Percentiles rank a stretch among this genome's conserved stretches.
Evolutionary conservation across 805 yeast genomes (phyloP).

Genomic region (Lipomyces chichibuensis): DNA sequence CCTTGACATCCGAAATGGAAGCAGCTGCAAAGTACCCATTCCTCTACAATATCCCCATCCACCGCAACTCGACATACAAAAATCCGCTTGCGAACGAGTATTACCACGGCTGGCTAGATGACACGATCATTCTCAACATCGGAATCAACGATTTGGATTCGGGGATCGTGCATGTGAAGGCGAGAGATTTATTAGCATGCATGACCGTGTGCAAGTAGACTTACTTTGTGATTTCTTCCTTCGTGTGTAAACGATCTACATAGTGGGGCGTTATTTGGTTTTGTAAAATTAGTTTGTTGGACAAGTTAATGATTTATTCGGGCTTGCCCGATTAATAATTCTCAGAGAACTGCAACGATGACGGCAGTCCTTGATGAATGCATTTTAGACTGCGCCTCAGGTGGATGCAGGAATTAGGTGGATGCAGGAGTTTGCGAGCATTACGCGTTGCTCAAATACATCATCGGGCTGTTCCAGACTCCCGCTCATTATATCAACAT

Average conservation of each 20-base stretch:
- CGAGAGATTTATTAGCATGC: conserved; percentile 25
- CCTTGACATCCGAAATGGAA: neutral
- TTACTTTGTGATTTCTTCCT: neutral
- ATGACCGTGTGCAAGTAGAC: conserved; percentile 4
- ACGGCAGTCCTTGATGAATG: no score
- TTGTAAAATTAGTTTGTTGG: neutral
- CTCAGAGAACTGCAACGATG: no score
- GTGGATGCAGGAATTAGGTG: no score
- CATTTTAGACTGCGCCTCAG: no score
- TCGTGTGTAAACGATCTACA: neutral
- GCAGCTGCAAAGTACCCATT: neutral
- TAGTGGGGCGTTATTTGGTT: neutral
- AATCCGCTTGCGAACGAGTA: conserved; percentile 23
- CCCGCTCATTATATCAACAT: no score
- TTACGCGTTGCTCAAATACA: no score
- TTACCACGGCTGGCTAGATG: conserved; percentile 34
- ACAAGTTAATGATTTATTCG: no score
- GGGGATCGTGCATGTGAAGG: conserved; percentile 27
- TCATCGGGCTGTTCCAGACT: no score
- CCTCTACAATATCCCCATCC: neutral
- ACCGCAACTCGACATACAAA: neutral
- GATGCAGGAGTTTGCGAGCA: no score
- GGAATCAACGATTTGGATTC: conserved; percentile 26
- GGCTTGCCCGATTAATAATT: no score
- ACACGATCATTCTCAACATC: conserved; percentile 24